Base-by-base conservation (phyloP, 2,329 filamentous ascomycete species). In the Monosporascus sp. region DNA sequence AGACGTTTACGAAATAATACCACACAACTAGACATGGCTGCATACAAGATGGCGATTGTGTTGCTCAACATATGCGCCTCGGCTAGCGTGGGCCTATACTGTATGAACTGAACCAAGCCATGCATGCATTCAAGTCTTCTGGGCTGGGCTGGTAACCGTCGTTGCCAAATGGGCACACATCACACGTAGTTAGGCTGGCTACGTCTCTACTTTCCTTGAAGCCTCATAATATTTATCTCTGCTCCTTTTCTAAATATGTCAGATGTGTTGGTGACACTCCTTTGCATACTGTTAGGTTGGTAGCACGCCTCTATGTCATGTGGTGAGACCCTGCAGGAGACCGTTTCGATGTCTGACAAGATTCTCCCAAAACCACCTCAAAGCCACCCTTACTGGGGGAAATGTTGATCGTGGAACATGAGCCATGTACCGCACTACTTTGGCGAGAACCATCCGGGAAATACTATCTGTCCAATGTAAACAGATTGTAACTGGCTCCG, bases 1-100 rank as follows among this genome's bases (percentile, higher is more conserved):
- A 58, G 53, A 60, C 48, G 38, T 60, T 55, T 60, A 63, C 54
- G 55, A 63, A 63, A 57, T 49, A 58, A 57, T 57, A 59, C 49
- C 51, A 61, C 46, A 40, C 43, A 53, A 54, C 52, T 59, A 43
- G 49, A 43, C 40, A 20, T 4, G 3, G 22, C 18, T 24, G 14
- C 40, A 43, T 20, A 18, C 18, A 20, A 43, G 40, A 43, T 24
- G 18, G 40, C 40, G 2, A 14, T 43, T 14, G 40, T 24, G 18
- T 20, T 43, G 11, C 40, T 43, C 18, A 20, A 20, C 20, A 20
- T 43, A 24, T 43, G 40, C 40, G 24, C 40, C 40, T 43, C 40
- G 40, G 40, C 9, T 43, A 43, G 22, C 14, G 5, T 43, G 22
- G 18, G 18, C 5, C 2, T 24, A 35, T 31, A 11, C 28, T 9